Evolutionary conservation across 768 basidiomycete species (phyloP).

Genomic region (Phylloporus arenicola): DNA sequence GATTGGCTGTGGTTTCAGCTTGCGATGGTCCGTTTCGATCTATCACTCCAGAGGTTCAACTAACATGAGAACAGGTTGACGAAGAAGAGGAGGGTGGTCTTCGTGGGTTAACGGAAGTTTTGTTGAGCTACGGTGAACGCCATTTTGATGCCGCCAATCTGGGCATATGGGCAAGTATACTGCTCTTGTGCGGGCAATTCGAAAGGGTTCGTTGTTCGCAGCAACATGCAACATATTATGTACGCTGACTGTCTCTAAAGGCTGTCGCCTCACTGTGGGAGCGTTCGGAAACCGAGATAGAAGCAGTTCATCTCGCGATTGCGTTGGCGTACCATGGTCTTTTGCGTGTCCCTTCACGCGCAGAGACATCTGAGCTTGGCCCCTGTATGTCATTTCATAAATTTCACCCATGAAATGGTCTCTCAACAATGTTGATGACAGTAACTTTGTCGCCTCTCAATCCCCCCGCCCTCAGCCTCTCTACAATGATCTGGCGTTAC

Average conservation of each 20-base stretch:
- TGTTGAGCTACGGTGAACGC: constrained; percentile 73
- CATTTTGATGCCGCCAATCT: constrained; percentile 68
- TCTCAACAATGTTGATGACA: constrained; percentile 23
- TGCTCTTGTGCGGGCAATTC: constrained; percentile 91
- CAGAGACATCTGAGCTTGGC: constrained; percentile 80
- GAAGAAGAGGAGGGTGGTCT: constrained; percentile 80
- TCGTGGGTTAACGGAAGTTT: constrained; percentile 65
- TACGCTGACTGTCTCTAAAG: constrained; percentile 34
- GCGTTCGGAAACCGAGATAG: constrained; percentile 79
- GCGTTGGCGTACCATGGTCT: constrained; percentile 91
- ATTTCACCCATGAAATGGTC: background rate
- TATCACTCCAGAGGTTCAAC: constrained; percentile 1
- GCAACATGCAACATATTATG: no score
- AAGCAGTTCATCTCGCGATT: constrained; percentile 91
- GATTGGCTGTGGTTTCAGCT: constrained; percentile 99
- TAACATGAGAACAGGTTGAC: constrained; percentile 47
- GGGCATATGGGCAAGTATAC: constrained; percentile 75
- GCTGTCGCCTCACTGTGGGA: constrained; percentile 89
- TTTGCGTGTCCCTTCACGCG: constrained; percentile 72
- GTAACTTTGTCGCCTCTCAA: constrained; percentile 66
- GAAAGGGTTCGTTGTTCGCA: constrained; percentile 59
- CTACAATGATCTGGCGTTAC: constrained; percentile 88
- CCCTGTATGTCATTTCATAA: constrained; percentile 43
- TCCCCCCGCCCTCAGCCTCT: constrained; percentile 71
- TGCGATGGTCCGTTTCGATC: constrained; percentile 50